These are phyloP conservation scores for Cetraspora pellucida DNA, from an alignment of 192 early-diverging fungal species.

Conservation along the genomic window DNA sequence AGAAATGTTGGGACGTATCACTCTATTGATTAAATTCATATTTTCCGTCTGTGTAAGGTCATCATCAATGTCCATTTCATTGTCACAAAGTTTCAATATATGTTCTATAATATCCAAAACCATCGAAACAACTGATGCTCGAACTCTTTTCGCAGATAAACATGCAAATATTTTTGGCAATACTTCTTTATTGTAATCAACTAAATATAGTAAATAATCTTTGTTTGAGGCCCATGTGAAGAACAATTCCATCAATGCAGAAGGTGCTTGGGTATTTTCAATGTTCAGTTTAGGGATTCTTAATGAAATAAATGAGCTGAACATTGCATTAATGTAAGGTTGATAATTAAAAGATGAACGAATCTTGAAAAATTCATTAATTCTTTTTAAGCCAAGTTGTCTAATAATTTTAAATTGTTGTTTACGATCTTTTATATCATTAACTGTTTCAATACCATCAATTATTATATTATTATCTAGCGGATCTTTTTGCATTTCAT, in stretches of 20 bases:
- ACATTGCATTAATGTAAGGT: conserved; percentile 79
- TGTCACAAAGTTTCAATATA: conserved; percentile 62
- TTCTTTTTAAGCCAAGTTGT: conserved; percentile 69
- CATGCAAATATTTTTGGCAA: conserved; percentile 72
- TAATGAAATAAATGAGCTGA: conserved; percentile 64
- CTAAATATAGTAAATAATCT: conserved; percentile 68
- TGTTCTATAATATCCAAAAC: conserved; percentile 78
- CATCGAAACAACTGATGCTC: conserved; percentile 66
- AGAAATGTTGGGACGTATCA: conserved; percentile 61
- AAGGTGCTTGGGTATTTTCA: conserved; percentile 91
- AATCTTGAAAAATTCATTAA: conserved; percentile 79
- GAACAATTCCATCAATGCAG: conserved; percentile 77
- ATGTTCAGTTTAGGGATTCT: conserved; percentile 68
- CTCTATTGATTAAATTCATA: conserved; percentile 43
- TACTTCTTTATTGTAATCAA: conserved; percentile 62
- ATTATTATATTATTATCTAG: conserved; percentile 34
- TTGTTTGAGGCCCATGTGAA: conserved; percentile 71
- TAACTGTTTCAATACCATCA: background rate
- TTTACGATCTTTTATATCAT: background rate
- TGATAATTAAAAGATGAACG: conserved; percentile 72
- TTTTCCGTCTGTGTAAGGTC: conserved; percentile 30
- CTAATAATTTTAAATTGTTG: conserved; percentile 65
- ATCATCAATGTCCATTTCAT: conserved; percentile 44
- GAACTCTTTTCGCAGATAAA: conserved; percentile 79
- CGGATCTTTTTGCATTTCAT: conserved; percentile 29